Evolutionary conservation across 805 yeast genomes (phyloP), one percentile per base, ranked within the genome.

Genomic region (Zygoascus ofunaensis): DNA sequence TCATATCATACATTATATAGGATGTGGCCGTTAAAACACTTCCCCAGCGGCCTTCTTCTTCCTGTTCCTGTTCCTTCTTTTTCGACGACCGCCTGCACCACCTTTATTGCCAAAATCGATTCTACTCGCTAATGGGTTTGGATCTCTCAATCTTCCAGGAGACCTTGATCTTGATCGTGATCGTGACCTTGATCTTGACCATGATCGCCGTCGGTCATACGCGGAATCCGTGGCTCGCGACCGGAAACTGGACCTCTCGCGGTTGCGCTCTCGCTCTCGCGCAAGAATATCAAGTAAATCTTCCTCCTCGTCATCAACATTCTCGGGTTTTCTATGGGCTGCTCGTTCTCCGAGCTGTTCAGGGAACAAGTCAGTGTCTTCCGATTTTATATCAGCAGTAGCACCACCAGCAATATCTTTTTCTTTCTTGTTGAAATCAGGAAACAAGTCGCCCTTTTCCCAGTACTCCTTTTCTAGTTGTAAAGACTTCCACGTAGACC

Each of bases 371-470:
- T 26, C 30, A 12, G 10, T 12, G 7, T 26, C 10, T 7, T 26
- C 12, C 7, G 7, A 8, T 8, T 26, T 26, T 7, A 26, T 12
- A n/a, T n/a, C n/a, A n/a, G n/a, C n/a, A n/a, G n/a, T n/a, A n/a
- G n/a, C n/a, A n/a, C n/a, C n/a, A n/a, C n/a, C n/a, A 12, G 12
- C 12, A 41, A 12, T 12, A 21, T 28, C 40, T 17, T n/a, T 24
- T 41, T 40, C 39, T 19, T 34, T 37, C 18, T 30, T 33, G 33
- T 38, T 44, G 22, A 33, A 17, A 5, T 32, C 39, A 3, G 46
- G 44, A 33, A 35, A 22, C 36, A 34, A 39, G 14, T 24, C 44
- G 4, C 58, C 61, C 14, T 40, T 37, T 14, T 45, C 41, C 14
- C 20, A 36, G 17, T 17, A 32, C 10, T 33, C 42, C 46, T 30